phyloP scores from a whole-genome alignment of 805 yeast species.

The Candida nonsorbophila region DNA sequence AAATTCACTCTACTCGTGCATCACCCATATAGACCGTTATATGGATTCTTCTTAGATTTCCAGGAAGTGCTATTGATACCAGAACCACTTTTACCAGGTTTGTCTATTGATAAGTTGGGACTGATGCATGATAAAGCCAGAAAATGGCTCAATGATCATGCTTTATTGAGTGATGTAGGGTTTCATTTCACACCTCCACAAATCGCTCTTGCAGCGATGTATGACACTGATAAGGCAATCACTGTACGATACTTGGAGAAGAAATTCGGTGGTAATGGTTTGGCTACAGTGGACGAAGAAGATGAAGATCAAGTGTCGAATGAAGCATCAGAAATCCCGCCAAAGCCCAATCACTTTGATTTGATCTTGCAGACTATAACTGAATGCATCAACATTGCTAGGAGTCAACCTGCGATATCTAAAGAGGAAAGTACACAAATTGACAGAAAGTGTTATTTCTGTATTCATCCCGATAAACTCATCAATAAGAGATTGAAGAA shows the following conservation, averaged over 20 bases:
- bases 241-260: constrained; percentile 62
- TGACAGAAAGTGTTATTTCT: constrained; percentile 59
- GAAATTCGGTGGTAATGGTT: no score
- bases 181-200: constrained; percentile 91
- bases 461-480: constrained; percentile 53
- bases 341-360: constrained; percentile 27
- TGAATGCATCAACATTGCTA: constrained; percentile 45
- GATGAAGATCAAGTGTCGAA: constrained; percentile 9
- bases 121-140: constrained; percentile 67
- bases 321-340: constrained; percentile 2
- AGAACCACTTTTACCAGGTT: constrained; percentile 39
- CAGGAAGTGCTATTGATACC: constrained; percentile 52
- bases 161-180: constrained; percentile 63
- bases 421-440: constrained; percentile 59
- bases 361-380: constrained; percentile 40
- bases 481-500: constrained; percentile 40
- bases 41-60: constrained; percentile 90
- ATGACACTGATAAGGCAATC: constrained; percentile 57
- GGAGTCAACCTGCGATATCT: constrained; percentile 39
- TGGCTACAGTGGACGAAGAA: constrained; percentile 7
- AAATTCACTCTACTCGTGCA: constrained; percentile 79
- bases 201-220: constrained; percentile 83
- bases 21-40: constrained; percentile 85
- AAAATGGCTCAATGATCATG: constrained; percentile 57
- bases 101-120: constrained; percentile 51